Evolutionary conservation across 345 rosid species (phyloP).

Genomic region (thale cress (Arabidopsis thaliana)): TAIR10.1 NC_003074.8:9659001-9659500

Average conservation of each 20-base stretch:
- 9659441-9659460: conserved; percentile 97
- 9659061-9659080: conserved; percentile 6
- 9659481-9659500: conserved; percentile 99
- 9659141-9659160: conserved; percentile 98
- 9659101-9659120: conserved; percentile 93
- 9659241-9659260: conserved; percentile 99
- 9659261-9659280: conserved; percentile 96
- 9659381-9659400: conserved; percentile 99
- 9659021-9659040: conserved; percentile 46
- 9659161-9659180: conserved; percentile 99
- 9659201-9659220: conserved; percentile 98
- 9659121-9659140: conserved; percentile 94
- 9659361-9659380: conserved; percentile 38
- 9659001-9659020: conserved; percentile 99
- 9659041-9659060: conserved; percentile 12
- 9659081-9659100: neutral
- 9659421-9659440: conserved; percentile 95
- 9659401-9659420: conserved; percentile 74
- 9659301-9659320: conserved; percentile 41
- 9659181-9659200: conserved; percentile 97
- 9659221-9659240: conserved; percentile 99
- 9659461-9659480: conserved; percentile 93
- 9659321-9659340: neutral
- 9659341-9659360: neutral
- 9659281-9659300: conserved; percentile 99